Evolutionary conservation across 2,329 filamentous ascomycete genomes (phyloP), one percentile per base, ranked within the genome.

Genomic region (Stachybotrys chartarum): DNA sequence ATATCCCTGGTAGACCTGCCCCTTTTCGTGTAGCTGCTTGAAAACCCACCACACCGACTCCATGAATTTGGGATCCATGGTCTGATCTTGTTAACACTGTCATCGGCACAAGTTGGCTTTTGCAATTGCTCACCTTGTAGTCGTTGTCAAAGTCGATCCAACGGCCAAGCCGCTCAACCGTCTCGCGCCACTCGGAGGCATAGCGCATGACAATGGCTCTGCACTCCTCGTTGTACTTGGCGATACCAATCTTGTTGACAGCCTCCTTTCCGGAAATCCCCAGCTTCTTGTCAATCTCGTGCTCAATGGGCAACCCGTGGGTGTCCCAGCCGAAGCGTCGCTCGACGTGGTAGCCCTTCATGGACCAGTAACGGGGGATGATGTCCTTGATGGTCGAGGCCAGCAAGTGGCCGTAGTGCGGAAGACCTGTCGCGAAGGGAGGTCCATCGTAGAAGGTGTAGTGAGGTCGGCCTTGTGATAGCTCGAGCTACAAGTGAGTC

Each of bases 111-210:
- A 2, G 24, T 24, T 8, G 35, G 3, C 16, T 30, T 7, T 42
- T 39, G 30, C 14, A 17, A 17, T 3, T 11, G 52, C 68, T 60
- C 66, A 85, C 85, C 84, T 96, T 96, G 78, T 96, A 97, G 70
- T 97, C 91, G 64, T 96, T 94, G 72, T 97, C 93, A 64, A 97
- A 97, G 73, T 97, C 93, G 65, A 97, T 94, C 93, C 93, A 97
- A 56, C 93, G 87, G 55, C 93, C 93, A 46, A 97, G 75, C 58
- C 93, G 81, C 67, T 96, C 91, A 64, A 97, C 88, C 30, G 91
- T 96, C 59, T 85, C 76, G 65, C 91, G 84, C 93, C 93, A 97
- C 70, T 97, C 93, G 16, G 79, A 72, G 11, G 91, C 85, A 69
- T 88, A 97, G 65, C 89, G 84, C 90, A 97, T 96, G 63, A 97